Evolutionary conservation across 257 asterid genomes (phyloP), one percentile per base, ranked within the genome.

Genomic region (Coffea canephora): DNA sequence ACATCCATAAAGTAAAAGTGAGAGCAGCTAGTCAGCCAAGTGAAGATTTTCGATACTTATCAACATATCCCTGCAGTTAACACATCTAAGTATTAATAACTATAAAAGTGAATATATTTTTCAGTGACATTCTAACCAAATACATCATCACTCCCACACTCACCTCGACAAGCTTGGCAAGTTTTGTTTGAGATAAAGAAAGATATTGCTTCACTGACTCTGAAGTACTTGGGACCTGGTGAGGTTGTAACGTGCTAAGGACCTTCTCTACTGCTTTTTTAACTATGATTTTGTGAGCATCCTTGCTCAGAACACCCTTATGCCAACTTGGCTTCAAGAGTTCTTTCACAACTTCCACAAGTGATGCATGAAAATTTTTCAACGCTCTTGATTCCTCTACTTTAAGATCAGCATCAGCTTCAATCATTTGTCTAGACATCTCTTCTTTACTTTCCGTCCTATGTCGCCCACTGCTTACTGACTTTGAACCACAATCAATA

Each of bases 151-250:
- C 77, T 52, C 48, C 78, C 46, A 82, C 71, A 83, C 98, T 91
- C 84, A 94, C 99, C 97, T 90, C 93, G 77, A 95, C 94, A 41
- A 95, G 93, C 85, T 90, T 92, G 21, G 83, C 88, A 74, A 93
- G 90, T 87, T 93, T 95, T 81, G 89, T 73, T 80, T 85, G 90
- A 23, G 85, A 91, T 76, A 88, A 19, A 62, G 90, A 78, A 78
- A 95, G 89, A 86, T 92, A 92, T 6, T 79, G 79, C 78, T 89
- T 83, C 73, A 86, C 74, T 64, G 91, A 82, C 76, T 95, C 99
- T 36, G 83, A 48, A 11, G 96, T 87, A 86, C 69, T 85, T 36
- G 99, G 99, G 77, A 93, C 84, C 81, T 90, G 97, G 75, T 89
- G 80, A 16, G 90, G 87, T 62, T 87, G 90, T 61, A 93, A 70